A percentile compares a stretch with the other conserved stretches of the same genome.
Evolutionary conservation across 805 yeast species (phyloP).

Genomic region (Pichia manshurica): DNA sequence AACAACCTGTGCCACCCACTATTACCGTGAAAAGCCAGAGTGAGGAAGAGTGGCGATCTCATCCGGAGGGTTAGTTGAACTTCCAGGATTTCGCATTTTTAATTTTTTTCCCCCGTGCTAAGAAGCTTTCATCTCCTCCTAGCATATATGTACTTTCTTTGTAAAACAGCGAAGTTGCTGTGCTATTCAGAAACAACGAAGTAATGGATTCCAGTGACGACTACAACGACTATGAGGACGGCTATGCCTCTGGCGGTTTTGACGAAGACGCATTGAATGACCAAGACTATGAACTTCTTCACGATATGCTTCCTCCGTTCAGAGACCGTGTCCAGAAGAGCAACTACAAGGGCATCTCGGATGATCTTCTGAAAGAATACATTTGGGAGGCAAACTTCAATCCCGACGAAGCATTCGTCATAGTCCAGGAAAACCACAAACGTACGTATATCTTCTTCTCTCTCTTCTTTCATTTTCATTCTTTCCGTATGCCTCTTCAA

Average conservation of each 20-base stretch:
- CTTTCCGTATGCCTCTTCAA: background rate
- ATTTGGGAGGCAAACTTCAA: conserved; percentile 15
- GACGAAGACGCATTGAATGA: conserved; percentile 36
- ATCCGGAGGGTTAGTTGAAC: no score
- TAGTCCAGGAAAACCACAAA: conserved; percentile 8
- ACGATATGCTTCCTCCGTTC: conserved; percentile 15
- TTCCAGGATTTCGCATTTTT: no score
- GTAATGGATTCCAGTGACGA: background rate
- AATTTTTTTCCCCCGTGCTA: no score
- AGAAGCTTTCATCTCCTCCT: background rate
- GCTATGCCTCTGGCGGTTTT: conserved; percentile 11
- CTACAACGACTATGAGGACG: conserved; percentile 1
- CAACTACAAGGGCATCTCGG: conserved; percentile 1
- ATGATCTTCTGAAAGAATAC: conserved; percentile 11
- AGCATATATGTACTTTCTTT: background rate
- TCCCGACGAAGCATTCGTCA: conserved; percentile 9
- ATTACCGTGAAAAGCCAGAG: conserved; percentile 16
- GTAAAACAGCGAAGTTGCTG: background rate
- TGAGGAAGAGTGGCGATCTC: background rate
- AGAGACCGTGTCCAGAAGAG: background rate
- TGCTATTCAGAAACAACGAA: background rate
- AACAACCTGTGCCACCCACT: conserved; percentile 88
- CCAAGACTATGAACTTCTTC: conserved; percentile 33
- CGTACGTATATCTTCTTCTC: conserved; percentile 9
- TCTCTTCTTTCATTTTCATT: background rate